phyloP scores from a whole-genome alignment of 2,329 filamentous ascomycete genomes.

The Hypoxylon sp. region DNA sequence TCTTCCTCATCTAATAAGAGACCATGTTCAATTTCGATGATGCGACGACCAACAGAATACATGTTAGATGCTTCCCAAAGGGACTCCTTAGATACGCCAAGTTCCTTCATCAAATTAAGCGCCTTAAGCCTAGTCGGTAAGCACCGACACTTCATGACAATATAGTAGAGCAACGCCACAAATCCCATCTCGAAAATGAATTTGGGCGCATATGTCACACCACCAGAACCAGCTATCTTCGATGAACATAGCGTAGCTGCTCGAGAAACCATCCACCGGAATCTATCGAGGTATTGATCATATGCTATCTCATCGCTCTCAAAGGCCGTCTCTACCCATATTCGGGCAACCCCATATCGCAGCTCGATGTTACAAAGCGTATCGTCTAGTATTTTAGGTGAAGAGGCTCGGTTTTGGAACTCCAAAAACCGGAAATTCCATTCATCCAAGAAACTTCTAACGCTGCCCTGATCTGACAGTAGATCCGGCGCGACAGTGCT shows the following conservation, averaged over 20 bases:
- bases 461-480: slow-evolving; percentile 35
- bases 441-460: slow-evolving; percentile 37
- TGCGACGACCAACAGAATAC: slow-evolving; percentile 44
- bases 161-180: slow-evolving; percentile 50
- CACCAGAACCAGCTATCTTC: background rate
- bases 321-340: slow-evolving; percentile 48
- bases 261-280: slow-evolving; percentile 45
- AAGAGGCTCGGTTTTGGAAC: slow-evolving; percentile 10
- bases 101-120: slow-evolving; percentile 44
- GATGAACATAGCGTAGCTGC: slow-evolving; percentile 33
- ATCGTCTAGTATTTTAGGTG: slow-evolving; percentile 2
- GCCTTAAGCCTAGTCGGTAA: slow-evolving; percentile 48
- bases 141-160: slow-evolving; percentile 52
- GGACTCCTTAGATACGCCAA: slow-evolving; percentile 47
- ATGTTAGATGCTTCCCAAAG: slow-evolving; percentile 50
- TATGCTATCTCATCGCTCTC: slow-evolving; percentile 47
- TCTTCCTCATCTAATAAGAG: slow-evolving; percentile 40
- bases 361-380: slow-evolving; percentile 42
- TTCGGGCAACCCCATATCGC: slow-evolving; percentile 44
- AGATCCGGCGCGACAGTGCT: slow-evolving; percentile 31
- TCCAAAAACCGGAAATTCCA: slow-evolving; percentile 46
- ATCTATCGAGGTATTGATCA: slow-evolving; percentile 45
- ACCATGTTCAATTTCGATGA: slow-evolving; percentile 53
- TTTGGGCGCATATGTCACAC: slow-evolving; percentile 21
- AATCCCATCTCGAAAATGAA: slow-evolving; percentile 56